Evolutionary conservation across 106 monocot genomes (phyloP).

Genomic region (Iris macrosiphon): DNA sequence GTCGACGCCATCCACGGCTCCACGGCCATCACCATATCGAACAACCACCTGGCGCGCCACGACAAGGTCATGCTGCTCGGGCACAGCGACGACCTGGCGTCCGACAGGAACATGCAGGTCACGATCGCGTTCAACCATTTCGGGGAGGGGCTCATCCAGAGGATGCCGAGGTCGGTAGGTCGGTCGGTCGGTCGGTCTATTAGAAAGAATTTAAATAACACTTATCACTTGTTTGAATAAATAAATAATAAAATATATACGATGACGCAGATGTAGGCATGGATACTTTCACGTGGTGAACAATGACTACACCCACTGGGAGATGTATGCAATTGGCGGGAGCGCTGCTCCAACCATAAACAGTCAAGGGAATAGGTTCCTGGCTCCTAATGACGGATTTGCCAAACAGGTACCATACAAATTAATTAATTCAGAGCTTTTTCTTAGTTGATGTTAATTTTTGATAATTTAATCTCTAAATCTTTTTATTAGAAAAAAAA

Average conservation of each 20-base stretch:
- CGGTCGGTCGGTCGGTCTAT: too few species aligned
- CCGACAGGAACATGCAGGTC: constrained; percentile 15
- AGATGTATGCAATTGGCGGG: constrained; percentile 20
- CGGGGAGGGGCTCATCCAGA: constrained; percentile 4
- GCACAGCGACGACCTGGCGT: constrained; percentile 12
- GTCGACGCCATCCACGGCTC: constrained; percentile 8
- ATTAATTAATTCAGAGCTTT: not conserved
- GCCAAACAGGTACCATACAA: constrained; percentile 10
- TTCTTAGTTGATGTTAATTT: too few species aligned
- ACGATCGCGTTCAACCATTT: constrained; percentile 13
- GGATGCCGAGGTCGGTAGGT: constrained; percentile 21
- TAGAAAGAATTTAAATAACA: too few species aligned
- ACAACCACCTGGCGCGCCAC: constrained; percentile 12
- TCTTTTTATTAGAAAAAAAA: too few species aligned
- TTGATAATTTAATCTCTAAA: too few species aligned
- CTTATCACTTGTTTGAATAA: too few species aligned
- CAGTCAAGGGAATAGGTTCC: constrained; percentile 18
- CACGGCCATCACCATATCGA: constrained; percentile 16
- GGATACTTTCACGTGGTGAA: constrained; percentile 21
- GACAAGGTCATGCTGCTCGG: constrained; percentile 21
- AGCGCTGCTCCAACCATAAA: constrained; percentile 15
- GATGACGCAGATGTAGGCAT: constrained; percentile 18
- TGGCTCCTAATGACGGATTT: constrained; percentile 8
- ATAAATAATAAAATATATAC: too few species aligned
- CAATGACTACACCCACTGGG: constrained; percentile 19